A percentile compares a stretch with the other conserved stretches of the same genome.
phyloP scores from a whole-genome alignment of 192 early-diverging fungal species.

The Coemansia sp. region DNA sequence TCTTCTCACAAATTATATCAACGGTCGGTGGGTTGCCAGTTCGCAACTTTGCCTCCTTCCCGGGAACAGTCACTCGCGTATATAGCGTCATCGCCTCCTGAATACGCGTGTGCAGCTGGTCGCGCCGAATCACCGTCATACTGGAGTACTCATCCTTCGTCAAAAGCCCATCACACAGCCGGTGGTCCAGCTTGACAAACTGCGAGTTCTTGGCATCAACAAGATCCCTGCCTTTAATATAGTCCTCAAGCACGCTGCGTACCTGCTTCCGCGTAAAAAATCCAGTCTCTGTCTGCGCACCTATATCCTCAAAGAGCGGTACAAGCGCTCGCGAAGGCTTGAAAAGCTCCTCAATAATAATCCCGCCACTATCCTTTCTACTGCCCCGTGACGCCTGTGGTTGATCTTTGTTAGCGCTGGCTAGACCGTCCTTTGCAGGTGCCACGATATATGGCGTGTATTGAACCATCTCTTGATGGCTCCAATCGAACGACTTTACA shows the following conservation, averaged over 20 bases:
- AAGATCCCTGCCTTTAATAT: constrained; percentile 63
- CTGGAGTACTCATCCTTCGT: constrained; percentile 67
- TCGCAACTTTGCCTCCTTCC: constrained; percentile 15
- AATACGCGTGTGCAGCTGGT: constrained; percentile 57
- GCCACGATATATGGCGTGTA: constrained; percentile 35
- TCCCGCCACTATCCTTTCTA: neutral
- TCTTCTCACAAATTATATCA: constrained; percentile 45
- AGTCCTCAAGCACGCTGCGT: constrained; percentile 60
- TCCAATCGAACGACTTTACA: constrained; percentile 44
- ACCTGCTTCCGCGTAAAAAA: constrained; percentile 64
- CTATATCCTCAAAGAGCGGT: constrained; percentile 59
- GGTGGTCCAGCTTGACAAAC: constrained; percentile 65
- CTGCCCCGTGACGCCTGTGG: neutral
- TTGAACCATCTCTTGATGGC: constrained; percentile 25
- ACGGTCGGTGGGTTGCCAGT: constrained; percentile 31
- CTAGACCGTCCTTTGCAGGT: neutral
- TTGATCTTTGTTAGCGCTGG: neutral
- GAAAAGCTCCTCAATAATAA: constrained; percentile 56
- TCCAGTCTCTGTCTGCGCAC: constrained; percentile 51
- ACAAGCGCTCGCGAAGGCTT: constrained; percentile 54
- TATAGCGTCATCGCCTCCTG: constrained; percentile 52
- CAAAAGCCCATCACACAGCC: constrained; percentile 66
- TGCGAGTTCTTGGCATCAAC: constrained; percentile 60
- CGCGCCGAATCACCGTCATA: constrained; percentile 57
- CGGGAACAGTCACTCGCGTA: constrained; percentile 34